Evolutionary conservation across 2,329 filamentous ascomycete species (phyloP).

Genomic region (Fusarium keratoplasticum): DNA sequence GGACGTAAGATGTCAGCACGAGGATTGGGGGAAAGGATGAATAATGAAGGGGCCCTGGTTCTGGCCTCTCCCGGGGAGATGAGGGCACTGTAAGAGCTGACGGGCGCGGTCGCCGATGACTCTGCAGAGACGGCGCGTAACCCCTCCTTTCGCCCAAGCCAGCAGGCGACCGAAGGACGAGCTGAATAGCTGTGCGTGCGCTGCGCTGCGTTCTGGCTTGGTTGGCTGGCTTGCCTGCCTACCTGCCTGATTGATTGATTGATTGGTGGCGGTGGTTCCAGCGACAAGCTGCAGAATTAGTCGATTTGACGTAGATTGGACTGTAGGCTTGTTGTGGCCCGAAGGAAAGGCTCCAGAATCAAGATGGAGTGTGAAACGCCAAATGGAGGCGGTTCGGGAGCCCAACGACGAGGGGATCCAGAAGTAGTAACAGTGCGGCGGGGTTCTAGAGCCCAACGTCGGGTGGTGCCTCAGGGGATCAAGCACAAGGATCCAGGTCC

Average conservation of each 20-base stretch:
- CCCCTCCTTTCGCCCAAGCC: slow-evolving; percentile 39
- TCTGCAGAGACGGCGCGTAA: slow-evolving; percentile 43
- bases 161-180: slow-evolving; percentile 23
- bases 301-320: slow-evolving; percentile 8
- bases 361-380: slow-evolving; percentile 10
- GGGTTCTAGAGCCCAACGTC: slow-evolving; percentile 28
- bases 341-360: slow-evolving; percentile 11
- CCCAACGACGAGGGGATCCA: slow-evolving; percentile 28
- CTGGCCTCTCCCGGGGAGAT: slow-evolving; percentile 36
- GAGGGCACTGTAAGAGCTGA: slow-evolving; percentile 40
- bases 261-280: slow-evolving; percentile 25
- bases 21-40: slow-evolving; percentile 42
- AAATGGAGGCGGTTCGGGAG: slow-evolving; percentile 13
- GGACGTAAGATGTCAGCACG: slow-evolving; percentile 48
- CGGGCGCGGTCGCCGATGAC: slow-evolving; percentile 40
- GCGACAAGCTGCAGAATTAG: slow-evolving; percentile 21
- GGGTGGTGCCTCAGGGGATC: slow-evolving; percentile 26
- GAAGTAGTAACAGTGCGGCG: slow-evolving; percentile 26
- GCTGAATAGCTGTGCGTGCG: slow-evolving; percentile 29
- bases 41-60: slow-evolving; percentile 43
- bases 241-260: slow-evolving; percentile 14
- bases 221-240: slow-evolving; percentile 24
- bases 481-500: slow-evolving; percentile 29
- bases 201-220: slow-evolving; percentile 28
- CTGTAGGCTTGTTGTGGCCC: slow-evolving; percentile 11